Evolutionary conservation across 1,284 basidiomycete genomes (phyloP).

Genomic region (Trichosporon asahii): DNA sequence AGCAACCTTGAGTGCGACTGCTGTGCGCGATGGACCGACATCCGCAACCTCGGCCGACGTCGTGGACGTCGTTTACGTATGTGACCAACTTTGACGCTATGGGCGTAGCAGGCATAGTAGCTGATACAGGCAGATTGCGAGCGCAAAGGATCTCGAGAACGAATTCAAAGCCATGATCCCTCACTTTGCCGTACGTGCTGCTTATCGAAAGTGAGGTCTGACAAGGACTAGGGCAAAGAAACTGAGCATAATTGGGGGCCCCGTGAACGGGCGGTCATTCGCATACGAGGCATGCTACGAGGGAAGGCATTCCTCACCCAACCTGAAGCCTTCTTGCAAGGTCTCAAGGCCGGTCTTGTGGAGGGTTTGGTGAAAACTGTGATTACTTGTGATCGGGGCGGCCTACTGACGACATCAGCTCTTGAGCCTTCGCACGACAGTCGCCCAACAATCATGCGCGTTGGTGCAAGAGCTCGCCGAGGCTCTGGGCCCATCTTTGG

Average conservation of each 20-base stretch:
- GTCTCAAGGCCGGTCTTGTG: constrained; percentile 71
- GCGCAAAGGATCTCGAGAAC: constrained; percentile 74
- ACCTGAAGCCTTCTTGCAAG: constrained; percentile 67
- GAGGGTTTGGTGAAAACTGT: constrained; percentile 84
- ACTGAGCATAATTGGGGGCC: constrained; percentile 93
- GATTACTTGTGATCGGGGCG: constrained; percentile 43
- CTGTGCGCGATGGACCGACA: constrained; percentile 40
- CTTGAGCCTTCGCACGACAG: constrained; percentile 84
- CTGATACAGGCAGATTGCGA: constrained; percentile 64
- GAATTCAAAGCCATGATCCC: constrained; percentile 77
- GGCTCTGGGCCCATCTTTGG: constrained; percentile 66
- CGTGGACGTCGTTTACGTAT: constrained; percentile 67
- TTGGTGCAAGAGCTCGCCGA: constrained; percentile 74
- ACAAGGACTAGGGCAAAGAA: constrained; percentile 72
- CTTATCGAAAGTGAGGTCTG: constrained; percentile 6
- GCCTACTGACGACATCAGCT: constrained; percentile 58
- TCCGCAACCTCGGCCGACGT: constrained; percentile 47
- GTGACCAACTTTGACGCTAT: constrained; percentile 34
- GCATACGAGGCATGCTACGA: constrained; percentile 87
- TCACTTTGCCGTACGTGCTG: constrained; percentile 65
- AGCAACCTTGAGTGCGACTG: constrained; percentile 56
- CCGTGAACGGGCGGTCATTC: constrained; percentile 73
- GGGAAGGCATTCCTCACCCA: constrained; percentile 74
- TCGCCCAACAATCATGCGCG: constrained; percentile 73
- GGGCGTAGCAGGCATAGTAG: no score